Conservation (phyloP, 768 basidiomycete genomes). For the Podaxis sp. region DNA sequence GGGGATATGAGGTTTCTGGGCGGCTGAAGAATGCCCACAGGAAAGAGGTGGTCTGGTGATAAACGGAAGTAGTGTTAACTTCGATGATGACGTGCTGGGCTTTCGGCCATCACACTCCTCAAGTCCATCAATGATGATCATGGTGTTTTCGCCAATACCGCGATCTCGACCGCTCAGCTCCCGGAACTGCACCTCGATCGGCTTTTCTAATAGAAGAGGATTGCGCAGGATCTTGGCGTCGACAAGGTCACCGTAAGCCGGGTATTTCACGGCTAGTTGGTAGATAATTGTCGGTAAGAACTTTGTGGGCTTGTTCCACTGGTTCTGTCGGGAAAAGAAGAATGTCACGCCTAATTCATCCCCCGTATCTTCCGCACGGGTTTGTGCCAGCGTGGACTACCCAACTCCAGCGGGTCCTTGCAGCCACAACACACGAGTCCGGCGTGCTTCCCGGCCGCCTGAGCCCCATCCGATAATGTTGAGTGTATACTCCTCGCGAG, state of each 20-base stretch:
- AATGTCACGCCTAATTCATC: neutral
- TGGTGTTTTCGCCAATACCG: neutral
- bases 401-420: neutral
- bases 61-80: slow-evolving; percentile 1
- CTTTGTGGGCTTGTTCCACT: neutral
- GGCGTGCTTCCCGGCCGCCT: neutral
- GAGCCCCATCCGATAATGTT: neutral
- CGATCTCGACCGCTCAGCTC: too few species aligned
- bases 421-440: neutral
- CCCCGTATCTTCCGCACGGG: neutral
- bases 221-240: neutral
- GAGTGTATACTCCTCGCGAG: neutral
- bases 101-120: slow-evolving; percentile 22
- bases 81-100: slow-evolving; percentile 18
- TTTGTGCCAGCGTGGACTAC: neutral
- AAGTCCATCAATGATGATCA: slow-evolving; percentile 24
- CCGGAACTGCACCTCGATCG: neutral
- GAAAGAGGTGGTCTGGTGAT: slow-evolving; percentile 14
- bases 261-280: neutral
- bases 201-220: neutral
- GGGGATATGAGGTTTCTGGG: slow-evolving; percentile 24
- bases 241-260: neutral
- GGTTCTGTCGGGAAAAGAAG: neutral
- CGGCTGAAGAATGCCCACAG: slow-evolving; percentile 26
- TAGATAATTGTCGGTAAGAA: neutral